Evolutionary conservation across 139 green algal species (phyloP), one percentile per base, ranked within the genome.

Genomic region (Mesotaenium endlicherianum): DNA sequence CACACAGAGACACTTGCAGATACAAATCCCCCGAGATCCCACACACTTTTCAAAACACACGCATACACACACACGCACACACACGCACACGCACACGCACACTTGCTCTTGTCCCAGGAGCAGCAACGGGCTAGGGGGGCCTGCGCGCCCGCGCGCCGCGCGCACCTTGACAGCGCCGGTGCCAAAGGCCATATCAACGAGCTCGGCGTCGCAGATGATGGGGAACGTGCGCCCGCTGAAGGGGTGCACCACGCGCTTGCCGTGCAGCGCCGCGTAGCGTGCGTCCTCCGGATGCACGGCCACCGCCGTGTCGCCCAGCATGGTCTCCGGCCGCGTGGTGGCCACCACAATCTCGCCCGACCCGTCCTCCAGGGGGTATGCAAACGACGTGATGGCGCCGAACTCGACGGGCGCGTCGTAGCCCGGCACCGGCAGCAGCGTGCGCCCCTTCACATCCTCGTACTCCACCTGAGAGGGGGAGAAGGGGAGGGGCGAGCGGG

Each of bases 281-380:
- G 49, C 42, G 85, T 99, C 95, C 1, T 98, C 93, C 16, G 96
- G 96, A 88, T 99, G 95, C 70, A 99, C 94, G 0, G 95, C 95
- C 53, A 99, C 94, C 0, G 94, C 96, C 1, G 95, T 97, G 77
- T 99, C 96, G 17, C 95, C 96, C 71, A 98, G 91, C 93, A 99
- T 99, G n/a, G 96, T 99, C 91, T 98, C 96, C 8, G 91, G 90
- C 47, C 95, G 85, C n/a, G 90, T 92, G 43, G 90, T 92, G n/a
- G 90, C 90, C n/a, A 92, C 89, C 55, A 92, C 89, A 44, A 92
- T 86, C 76, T 92, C 90, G 4, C 96, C 95, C 11, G 40, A 64
- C 58, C 92, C 93, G 64, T 91, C 92, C 75, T 97, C 95, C 70
- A 97, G 88, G 14, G 91, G 92, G 89, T 99, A 99, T 0, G 94